Percentiles rank a stretch among this genome's conserved stretches.
Conservation (phyloP, 441 rosid species). For the Cnidoscolus chayamansa region DNA sequence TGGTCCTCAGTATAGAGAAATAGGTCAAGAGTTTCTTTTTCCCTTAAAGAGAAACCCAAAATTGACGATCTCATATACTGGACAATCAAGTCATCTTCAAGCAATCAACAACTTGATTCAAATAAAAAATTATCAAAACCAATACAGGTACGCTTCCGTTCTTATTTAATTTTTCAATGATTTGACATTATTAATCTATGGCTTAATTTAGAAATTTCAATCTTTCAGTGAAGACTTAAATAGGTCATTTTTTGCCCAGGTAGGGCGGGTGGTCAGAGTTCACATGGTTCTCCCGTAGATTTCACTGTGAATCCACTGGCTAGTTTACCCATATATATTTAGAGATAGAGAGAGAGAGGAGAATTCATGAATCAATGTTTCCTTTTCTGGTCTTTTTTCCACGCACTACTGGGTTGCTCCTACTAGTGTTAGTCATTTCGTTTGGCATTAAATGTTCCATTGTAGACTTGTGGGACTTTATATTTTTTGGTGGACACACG, state of each 20-base stretch:
- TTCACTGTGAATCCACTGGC: constrained; percentile 44
- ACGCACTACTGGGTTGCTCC: neutral
- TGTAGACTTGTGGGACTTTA: constrained; percentile 30
- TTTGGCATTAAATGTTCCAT: constrained; percentile 25
- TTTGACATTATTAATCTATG: no score
- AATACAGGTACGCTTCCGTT: no score
- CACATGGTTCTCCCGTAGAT: constrained; percentile 42
- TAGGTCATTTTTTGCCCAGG: constrained; percentile 25
- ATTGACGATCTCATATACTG: no score
- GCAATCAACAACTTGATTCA: no score
- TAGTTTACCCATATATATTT: constrained; percentile 9
- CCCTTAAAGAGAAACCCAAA: no score
- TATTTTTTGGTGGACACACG: constrained; percentile 32
- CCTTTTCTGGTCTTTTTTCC: constrained; percentile 12
- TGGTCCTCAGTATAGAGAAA: no score
- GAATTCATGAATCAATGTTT: neutral
- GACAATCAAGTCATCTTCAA: no score
- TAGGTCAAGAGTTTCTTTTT: no score
- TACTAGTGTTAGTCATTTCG: constrained; percentile 33
- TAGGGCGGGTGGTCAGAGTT: constrained; percentile 40
- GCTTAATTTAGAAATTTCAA: no score
- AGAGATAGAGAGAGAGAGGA: neutral
- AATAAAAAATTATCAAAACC: no score
- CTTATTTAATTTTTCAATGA: no score
- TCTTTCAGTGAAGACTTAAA: no score